Conservation (phyloP, 2,329 filamentous ascomycete species). For the Penicillium sp. region DNA sequence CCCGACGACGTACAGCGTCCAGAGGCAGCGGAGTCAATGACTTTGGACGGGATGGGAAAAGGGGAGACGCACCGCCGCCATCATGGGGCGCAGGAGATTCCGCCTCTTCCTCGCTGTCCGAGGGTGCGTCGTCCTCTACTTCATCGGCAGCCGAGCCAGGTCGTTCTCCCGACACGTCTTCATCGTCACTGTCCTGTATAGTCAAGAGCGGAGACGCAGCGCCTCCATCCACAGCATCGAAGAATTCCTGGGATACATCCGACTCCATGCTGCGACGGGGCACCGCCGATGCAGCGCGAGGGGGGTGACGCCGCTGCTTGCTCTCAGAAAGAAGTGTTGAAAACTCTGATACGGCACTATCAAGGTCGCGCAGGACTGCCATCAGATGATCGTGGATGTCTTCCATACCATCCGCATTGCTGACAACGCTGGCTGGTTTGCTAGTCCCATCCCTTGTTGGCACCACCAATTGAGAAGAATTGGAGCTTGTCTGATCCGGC, state of each 20-base stretch:
- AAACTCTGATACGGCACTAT: constrained; percentile 77
- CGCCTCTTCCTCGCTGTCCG: constrained; percentile 54
- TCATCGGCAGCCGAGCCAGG: constrained; percentile 38
- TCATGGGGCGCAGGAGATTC: constrained; percentile 37
- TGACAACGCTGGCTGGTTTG: constrained; percentile 30
- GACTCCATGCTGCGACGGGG: constrained; percentile 73
- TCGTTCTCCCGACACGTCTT: constrained; percentile 43
- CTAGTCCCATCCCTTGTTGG: constrained; percentile 38
- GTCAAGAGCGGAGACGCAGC: constrained; percentile 62
- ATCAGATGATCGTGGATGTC: constrained; percentile 76
- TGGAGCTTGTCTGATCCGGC: constrained; percentile 34
- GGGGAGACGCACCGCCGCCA: constrained; percentile 38
- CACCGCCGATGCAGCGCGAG: constrained; percentile 47
- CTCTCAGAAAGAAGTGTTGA: constrained; percentile 68
- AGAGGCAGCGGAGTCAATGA: constrained; percentile 72
- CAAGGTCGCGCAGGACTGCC: constrained; percentile 75
- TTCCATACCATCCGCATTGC: constrained; percentile 50
- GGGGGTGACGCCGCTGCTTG: constrained; percentile 64
- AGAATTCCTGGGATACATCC: constrained; percentile 79
- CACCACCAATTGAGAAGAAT: constrained; percentile 51
- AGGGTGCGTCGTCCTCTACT: constrained; percentile 54
- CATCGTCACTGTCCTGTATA: constrained; percentile 68
- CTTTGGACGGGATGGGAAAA: constrained; percentile 73
- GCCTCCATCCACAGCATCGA: constrained; percentile 73
- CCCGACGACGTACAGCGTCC: constrained; percentile 59